Base-by-base conservation (phyloP, 2,329 filamentous ascomycete genomes). In the Apiospora arundinis region DNA sequence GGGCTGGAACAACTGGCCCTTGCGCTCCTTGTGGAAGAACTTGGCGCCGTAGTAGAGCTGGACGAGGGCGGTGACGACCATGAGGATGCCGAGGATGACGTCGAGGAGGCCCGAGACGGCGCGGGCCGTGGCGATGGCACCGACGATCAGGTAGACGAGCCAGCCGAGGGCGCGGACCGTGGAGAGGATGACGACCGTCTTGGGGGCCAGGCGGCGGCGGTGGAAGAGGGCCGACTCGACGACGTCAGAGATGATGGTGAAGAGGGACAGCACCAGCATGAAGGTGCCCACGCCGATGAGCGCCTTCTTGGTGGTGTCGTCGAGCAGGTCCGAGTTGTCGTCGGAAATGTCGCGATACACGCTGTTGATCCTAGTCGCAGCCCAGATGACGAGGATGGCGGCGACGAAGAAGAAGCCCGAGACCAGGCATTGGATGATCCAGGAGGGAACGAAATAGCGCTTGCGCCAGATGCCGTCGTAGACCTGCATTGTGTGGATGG, bases 401-500 rank as follows among this genome's bases (percentile, higher is more conserved):
- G 65, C 66, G 40, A 70, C 68, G 32, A 46, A 49, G 69, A 70
- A 73, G 42, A 74, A 60, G 28, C 69, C 14, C 5, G 70, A 25
- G 25, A 44, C 21, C 8, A 76, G 28, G 18, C 73, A 69, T 44
- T 76, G 73, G 16, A 76, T 45, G 28, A 75, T 69, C 75, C 74
- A 76, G 68, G 23, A 63, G 12, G 73, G 74, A 6, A 76, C 63
- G 14, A 75, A 60, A 18, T 76, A 67, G 42, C 72, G 73, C 69
- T 74, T 75, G 37, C 70, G 72, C 73, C 74, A 76, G 60, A 75
- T 69, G 16, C 72, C 73, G 18, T 73, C 69, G 71, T 72, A 73
- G 14, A 14, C 28, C 65, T 67, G 40, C 65, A 67, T 67, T 67
- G 65, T 45, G 65, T 65, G 60, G 42, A 16, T 45, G 42, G 42